Evolutionary conservation across 2,329 filamentous ascomycete species (phyloP).

Genomic region (Aciculosporium take): DNA sequence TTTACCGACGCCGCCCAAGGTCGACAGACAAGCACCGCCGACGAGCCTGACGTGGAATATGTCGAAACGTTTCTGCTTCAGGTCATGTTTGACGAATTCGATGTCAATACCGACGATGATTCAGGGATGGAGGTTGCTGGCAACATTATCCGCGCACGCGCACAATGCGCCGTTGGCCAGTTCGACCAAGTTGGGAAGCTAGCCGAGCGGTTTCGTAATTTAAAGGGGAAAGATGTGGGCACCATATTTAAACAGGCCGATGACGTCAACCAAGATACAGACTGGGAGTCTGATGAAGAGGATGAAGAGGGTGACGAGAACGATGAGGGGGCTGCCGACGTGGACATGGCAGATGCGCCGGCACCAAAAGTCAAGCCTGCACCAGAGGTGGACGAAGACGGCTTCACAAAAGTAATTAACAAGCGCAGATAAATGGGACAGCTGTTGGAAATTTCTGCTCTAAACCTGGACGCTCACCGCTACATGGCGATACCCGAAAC

Average conservation of each 20-base stretch:
- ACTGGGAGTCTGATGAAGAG: conserved; percentile 46
- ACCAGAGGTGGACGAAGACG: conserved; percentile 67
- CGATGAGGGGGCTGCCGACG: conserved; percentile 40
- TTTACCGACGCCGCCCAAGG: conserved; percentile 31
- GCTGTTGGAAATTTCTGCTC: conserved; percentile 1
- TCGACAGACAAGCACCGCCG: conserved; percentile 14
- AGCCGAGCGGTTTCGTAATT: conserved; percentile 47
- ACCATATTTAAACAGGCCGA: conserved; percentile 40
- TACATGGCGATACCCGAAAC: conserved; percentile 15
- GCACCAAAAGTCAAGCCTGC: conserved; percentile 46
- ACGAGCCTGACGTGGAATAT: conserved; percentile 58
- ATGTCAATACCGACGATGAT: conserved; percentile 83
- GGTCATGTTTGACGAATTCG: conserved; percentile 92
- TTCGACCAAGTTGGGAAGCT: conserved; percentile 51
- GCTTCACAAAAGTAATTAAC: conserved; percentile 61
- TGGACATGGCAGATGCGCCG: conserved; percentile 58
- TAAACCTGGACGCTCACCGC: neutral
- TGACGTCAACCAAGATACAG: conserved; percentile 42
- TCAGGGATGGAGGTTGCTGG: conserved; percentile 60
- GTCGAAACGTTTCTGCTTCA: conserved; percentile 75
- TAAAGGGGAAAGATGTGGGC: conserved; percentile 43
- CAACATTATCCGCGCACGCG: conserved; percentile 54
- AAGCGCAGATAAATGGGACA: conserved; percentile 41
- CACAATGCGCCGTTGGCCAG: conserved; percentile 49
- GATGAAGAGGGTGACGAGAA: conserved; percentile 48